Percentiles rank a stretch among this genome's conserved stretches.
These are phyloP conservation scores for Pisolithus marmoratus DNA, from an alignment of 768 basidiomycete genomes.

Conservation along the genomic window DNA sequence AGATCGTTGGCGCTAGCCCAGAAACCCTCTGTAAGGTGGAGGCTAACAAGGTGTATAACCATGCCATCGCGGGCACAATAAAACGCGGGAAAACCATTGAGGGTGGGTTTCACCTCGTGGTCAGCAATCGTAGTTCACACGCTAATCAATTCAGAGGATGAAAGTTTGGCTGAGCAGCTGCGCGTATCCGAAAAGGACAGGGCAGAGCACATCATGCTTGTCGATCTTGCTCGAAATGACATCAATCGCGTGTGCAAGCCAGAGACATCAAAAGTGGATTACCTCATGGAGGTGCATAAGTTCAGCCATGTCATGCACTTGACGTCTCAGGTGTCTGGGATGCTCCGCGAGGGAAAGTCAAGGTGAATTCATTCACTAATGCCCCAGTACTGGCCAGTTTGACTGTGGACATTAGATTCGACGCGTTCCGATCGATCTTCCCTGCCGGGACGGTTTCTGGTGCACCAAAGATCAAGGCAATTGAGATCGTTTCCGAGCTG, in stretches of 20 bases:
- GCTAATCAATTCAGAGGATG: slow-evolving; percentile 70
- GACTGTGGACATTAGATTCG: slow-evolving; percentile 55
- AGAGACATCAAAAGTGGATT: slow-evolving; percentile 92
- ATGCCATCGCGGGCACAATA: slow-evolving; percentile 96
- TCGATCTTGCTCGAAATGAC: slow-evolving; percentile 96
- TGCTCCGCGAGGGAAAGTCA: slow-evolving; percentile 73
- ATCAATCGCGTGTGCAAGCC: slow-evolving; percentile 97
- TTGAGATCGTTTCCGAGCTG: slow-evolving; percentile 82
- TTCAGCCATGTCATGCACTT: slow-evolving; percentile 98
- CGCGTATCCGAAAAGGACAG: slow-evolving; percentile 88
- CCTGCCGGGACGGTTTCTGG: slow-evolving; percentile 98
- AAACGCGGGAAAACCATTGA: slow-evolving; percentile 79
- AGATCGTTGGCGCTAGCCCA: slow-evolving; percentile 96
- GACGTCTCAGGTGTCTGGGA: slow-evolving; percentile 91
- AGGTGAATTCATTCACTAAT: slow-evolving; percentile 43
- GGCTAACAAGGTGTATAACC: slow-evolving; percentile 88
- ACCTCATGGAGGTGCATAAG: slow-evolving; percentile 88
- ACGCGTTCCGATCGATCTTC: slow-evolving; percentile 98
- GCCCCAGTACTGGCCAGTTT: neutral
- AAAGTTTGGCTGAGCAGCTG: slow-evolving; percentile 65
- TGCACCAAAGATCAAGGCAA: slow-evolving; percentile 97
- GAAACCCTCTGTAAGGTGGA: slow-evolving; percentile 97
- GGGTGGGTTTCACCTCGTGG: slow-evolving; percentile 46
- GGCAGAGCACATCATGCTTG: slow-evolving; percentile 98
- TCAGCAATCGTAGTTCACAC: slow-evolving; percentile 4